Conservation (phyloP, 306 rosid genomes). For the Quercus suber region DNA sequence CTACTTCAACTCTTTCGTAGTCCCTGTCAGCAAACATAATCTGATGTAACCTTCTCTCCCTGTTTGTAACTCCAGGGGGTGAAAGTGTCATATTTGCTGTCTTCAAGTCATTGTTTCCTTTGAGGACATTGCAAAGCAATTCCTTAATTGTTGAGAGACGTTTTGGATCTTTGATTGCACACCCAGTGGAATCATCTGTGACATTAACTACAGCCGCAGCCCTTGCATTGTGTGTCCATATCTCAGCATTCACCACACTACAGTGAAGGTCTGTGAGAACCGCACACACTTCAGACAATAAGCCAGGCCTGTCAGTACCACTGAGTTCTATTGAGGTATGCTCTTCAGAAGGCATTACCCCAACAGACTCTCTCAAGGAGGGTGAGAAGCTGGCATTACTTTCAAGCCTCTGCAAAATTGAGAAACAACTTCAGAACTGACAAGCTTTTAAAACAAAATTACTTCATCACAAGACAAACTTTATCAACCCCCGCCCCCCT, state of each 20-base stretch:
- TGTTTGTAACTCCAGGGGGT: constrained; percentile 67
- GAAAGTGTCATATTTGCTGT: constrained; percentile 71
- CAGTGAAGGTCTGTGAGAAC: constrained; percentile 89
- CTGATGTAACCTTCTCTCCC: constrained; percentile 91
- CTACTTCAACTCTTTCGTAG: constrained; percentile 63
- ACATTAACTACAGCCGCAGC: constrained; percentile 95
- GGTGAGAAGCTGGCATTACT: constrained; percentile 64
- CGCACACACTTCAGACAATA: constrained; percentile 92
- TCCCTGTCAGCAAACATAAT: constrained; percentile 95
- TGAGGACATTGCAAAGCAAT: constrained; percentile 75
- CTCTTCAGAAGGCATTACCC: constrained; percentile 83
- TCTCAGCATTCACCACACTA: constrained; percentile 80
- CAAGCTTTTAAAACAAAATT: neutral
- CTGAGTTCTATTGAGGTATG: constrained; percentile 90
- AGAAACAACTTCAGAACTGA: constrained; percentile 12
- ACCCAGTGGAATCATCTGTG: constrained; percentile 63
- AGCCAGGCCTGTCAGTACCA: constrained; percentile 92
- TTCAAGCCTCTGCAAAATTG: constrained; percentile 74
- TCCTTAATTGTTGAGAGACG: constrained; percentile 69
- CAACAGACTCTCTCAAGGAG: constrained; percentile 77
- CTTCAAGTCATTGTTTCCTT: constrained; percentile 65
- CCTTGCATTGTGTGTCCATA: constrained; percentile 94
- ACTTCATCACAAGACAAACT: neutral
- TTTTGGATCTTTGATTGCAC: constrained; percentile 61
- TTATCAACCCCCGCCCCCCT: neutral